Percentiles rank a stretch among this genome's conserved stretches.
phyloP scores from a whole-genome alignment of 2,329 filamentous ascomycete species.

The Lasiodiplodia theobromae region DNA sequence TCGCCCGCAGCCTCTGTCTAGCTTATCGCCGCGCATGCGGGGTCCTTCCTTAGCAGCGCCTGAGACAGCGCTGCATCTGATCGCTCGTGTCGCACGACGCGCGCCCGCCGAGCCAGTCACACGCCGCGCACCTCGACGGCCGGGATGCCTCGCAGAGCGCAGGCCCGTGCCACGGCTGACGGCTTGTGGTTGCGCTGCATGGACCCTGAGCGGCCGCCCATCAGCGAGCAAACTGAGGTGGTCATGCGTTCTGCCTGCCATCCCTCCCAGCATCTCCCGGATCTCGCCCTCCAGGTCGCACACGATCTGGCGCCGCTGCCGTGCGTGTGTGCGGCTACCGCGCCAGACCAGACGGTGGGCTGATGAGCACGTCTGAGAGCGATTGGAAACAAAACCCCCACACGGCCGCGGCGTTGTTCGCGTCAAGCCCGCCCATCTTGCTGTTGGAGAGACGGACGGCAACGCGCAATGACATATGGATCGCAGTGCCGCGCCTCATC shows the following conservation, averaged over 20 bases:
- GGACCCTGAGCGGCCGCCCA: slow-evolving; percentile 24
- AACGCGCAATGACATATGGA: slow-evolving; percentile 24
- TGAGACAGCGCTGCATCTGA: slow-evolving; percentile 27
- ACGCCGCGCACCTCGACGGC: slow-evolving; percentile 11
- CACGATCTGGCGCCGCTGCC: slow-evolving; percentile 15
- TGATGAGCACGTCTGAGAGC: slow-evolving; percentile 5
- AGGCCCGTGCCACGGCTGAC: slow-evolving; percentile 25
- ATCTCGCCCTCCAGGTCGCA: slow-evolving; percentile 14
- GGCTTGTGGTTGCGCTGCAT: slow-evolving; percentile 15
- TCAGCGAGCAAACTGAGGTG: background rate
- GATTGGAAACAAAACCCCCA: slow-evolving; percentile 1
- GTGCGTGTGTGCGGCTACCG: slow-evolving; percentile 23
- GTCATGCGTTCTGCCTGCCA: slow-evolving; percentile 24
- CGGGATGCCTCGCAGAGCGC: slow-evolving; percentile 15
- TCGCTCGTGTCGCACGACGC: slow-evolving; percentile 26
- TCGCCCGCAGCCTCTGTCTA: slow-evolving; percentile 22
- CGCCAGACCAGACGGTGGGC: slow-evolving; percentile 7
- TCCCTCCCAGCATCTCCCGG: slow-evolving; percentile 16
- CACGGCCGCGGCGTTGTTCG: slow-evolving; percentile 8
- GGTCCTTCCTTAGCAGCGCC: slow-evolving; percentile 16
- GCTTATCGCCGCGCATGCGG: slow-evolving; percentile 27
- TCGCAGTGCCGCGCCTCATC: slow-evolving; percentile 24
- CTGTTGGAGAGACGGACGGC: background rate
- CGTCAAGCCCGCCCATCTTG: slow-evolving; percentile 4
- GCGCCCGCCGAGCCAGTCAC: slow-evolving; percentile 22